A percentile compares a stretch with the other conserved stretches of the same genome.
phyloP scores from a whole-genome alignment of 2,329 filamentous ascomycete genomes.

The Colletotrichum graminicola region DNA sequence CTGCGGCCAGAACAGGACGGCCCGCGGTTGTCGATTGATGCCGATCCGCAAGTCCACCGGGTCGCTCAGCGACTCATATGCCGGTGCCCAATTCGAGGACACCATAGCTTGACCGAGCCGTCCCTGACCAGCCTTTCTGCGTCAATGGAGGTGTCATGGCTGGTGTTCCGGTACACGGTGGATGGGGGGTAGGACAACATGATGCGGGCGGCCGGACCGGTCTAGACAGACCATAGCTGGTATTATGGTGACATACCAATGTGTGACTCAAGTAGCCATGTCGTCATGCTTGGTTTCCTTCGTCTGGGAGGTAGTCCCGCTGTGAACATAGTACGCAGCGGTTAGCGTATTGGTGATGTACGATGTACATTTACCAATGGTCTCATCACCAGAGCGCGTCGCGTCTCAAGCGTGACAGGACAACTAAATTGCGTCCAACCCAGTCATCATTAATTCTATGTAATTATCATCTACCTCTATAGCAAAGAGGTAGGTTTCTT shows the following conservation, averaged over 20 bases:
- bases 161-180: not conserved
- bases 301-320: not conserved
- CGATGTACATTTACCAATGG: conserved; percentile 15
- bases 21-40: not conserved
- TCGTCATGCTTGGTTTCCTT: not conserved
- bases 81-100: conserved; percentile 16
- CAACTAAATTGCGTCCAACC: not conserved
- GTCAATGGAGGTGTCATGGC: conserved; percentile 20
- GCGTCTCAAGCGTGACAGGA: not conserved
- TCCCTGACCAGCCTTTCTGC: conserved; percentile 8
- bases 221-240: conserved; percentile 1
- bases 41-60: conserved; percentile 7
- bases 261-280: not conserved
- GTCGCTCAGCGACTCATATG: conserved; percentile 5
- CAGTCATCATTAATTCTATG: conserved; percentile 8
- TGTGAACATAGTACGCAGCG: not conserved
- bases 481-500: not conserved
- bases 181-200: conserved; percentile 45
- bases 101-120: conserved; percentile 30
- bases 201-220: conserved; percentile 47
- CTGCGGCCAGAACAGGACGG: not conserved
- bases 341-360: not conserved
- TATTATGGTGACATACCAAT: not conserved
- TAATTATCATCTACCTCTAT: not conserved
- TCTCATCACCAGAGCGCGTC: not conserved